These are phyloP conservation scores for Leccinum cinnamomeum DNA, from an alignment of 1,284 basidiomycete species.

Conservation along the genomic window DNA sequence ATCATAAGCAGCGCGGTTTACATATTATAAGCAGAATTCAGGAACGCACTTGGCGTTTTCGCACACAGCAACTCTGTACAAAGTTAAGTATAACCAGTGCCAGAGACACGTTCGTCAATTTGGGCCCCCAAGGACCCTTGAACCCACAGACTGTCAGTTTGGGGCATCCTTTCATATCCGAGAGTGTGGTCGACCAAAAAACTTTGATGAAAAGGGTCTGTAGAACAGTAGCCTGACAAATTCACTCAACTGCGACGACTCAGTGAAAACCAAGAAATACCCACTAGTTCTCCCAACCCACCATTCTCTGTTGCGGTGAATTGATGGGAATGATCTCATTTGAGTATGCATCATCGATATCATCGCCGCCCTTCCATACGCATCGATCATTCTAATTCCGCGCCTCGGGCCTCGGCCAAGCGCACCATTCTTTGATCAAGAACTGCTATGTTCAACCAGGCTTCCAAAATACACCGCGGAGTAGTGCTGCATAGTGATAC, in stretches of 20 bases:
- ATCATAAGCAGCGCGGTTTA: constrained; percentile 20
- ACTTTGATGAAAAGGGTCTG: background rate
- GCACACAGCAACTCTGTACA: constrained; percentile 18
- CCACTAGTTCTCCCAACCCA: background rate
- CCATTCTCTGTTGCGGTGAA: too few species aligned
- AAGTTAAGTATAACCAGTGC: background rate
- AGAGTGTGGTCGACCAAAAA: background rate
- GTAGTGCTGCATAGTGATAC: too few species aligned
- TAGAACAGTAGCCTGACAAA: background rate
- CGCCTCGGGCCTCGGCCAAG: too few species aligned
- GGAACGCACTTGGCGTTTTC: constrained; percentile 13
- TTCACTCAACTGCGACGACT: background rate
- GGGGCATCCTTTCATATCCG: background rate
- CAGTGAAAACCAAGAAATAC: background rate
- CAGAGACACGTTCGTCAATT: constrained; percentile 13
- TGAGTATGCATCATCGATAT: too few species aligned
- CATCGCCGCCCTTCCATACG: too few species aligned
- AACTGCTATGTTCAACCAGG: too few species aligned
- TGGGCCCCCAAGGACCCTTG: constrained; percentile 17
- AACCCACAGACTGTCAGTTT: background rate
- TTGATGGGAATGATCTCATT: too few species aligned
- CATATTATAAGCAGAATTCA: constrained; percentile 13
- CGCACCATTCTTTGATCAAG: too few species aligned
- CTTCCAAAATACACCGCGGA: too few species aligned
- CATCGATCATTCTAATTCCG: too few species aligned